These are phyloP conservation scores for Tolypocladium pustulatum DNA, from an alignment of 2,329 filamentous ascomycete genomes.

Conservation along the genomic window DNA sequence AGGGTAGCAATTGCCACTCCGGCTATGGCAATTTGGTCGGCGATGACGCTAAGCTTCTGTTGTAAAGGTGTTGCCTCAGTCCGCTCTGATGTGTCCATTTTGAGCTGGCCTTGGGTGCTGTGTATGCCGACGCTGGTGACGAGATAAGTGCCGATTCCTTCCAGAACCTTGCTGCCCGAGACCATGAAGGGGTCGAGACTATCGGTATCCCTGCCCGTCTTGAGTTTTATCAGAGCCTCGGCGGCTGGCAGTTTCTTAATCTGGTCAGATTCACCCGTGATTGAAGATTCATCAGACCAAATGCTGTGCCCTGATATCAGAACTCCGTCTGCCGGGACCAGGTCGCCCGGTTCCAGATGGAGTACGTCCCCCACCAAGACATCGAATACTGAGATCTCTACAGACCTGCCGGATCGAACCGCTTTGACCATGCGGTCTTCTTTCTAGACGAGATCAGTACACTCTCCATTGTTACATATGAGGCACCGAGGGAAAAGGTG, in stretches of 20 bases:
- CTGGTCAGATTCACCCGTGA: conserved; percentile 63
- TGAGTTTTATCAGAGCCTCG: conserved; percentile 45
- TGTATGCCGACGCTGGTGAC: conserved; percentile 46
- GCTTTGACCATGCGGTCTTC: conserved; percentile 56
- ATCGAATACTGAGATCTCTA: conserved; percentile 54
- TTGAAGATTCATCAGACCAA: conserved; percentile 63
- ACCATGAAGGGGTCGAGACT: conserved; percentile 57
- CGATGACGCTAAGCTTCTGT: conserved; percentile 34
- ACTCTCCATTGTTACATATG: background rate
- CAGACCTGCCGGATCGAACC: conserved; percentile 54
- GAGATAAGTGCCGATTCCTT: conserved; percentile 43
- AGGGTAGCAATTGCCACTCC: conserved; percentile 59
- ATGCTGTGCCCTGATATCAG: conserved; percentile 45
- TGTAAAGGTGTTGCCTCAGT: conserved; percentile 44
- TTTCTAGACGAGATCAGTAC: conserved; percentile 31
- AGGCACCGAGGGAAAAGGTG: background rate
- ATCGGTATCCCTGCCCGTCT: conserved; percentile 28
- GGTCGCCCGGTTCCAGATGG: conserved; percentile 58
- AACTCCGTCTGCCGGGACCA: conserved; percentile 61
- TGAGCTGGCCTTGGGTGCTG: conserved; percentile 43
- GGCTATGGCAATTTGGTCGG: conserved; percentile 24
- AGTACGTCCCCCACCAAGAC: conserved; percentile 61
- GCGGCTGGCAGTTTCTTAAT: conserved; percentile 55
- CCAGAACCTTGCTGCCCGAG: conserved; percentile 42
- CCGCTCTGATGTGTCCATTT: conserved; percentile 36